Evolutionary conservation across 768 basidiomycete genomes (phyloP), one percentile per base, ranked within the genome.

Genomic region (Lactarius tabidus): DNA sequence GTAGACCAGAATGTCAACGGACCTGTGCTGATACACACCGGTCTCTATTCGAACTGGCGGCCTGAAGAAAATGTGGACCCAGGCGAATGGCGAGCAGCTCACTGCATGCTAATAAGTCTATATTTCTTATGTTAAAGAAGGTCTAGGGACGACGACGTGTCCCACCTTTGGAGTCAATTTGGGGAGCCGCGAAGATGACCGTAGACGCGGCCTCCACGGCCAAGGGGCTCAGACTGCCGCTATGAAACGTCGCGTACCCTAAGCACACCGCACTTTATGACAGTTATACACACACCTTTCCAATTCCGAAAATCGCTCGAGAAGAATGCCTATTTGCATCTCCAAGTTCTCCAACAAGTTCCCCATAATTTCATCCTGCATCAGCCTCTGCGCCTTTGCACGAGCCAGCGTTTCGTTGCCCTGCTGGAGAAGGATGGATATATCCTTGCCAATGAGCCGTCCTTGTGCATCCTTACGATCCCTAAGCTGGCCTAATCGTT

Each of bases 141-240:
- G 20, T 18, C n/a, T 52, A 35, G 38, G 54, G 31, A 57, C 28
- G 17, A 43, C 23, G 29, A 52, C 59, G 33, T 38, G 8, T 18
- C 68, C 20, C 29, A 89, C 90, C 90, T 81, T 80, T 84, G 9
- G 79, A 84, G 31, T 84, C 83, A 3, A 81, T 73, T 52, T 80
- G 79, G 28, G 84, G 82, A 1, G 84, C 81, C 7, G 86, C 83
- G 68, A 80, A 84, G 60, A 91, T 85, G 65, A 91, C 81, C 62
- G 81, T 88, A 15, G 87, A 85, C 20, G 83, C 83, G 26, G 90
- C 88, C 73, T 91, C 89, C n/a, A 83, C 72, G 14, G 88, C 72
- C 38, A 75, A 71, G 3, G 85, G 84, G 55, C 83, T 85, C 48
- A 79, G 79, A n/a, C 73, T 64, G 28, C 71, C 70, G 60, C 83